Base-by-base conservation (phyloP, 352 stramenopile genomes). In the Pseudoperonospora humuli region DNA sequence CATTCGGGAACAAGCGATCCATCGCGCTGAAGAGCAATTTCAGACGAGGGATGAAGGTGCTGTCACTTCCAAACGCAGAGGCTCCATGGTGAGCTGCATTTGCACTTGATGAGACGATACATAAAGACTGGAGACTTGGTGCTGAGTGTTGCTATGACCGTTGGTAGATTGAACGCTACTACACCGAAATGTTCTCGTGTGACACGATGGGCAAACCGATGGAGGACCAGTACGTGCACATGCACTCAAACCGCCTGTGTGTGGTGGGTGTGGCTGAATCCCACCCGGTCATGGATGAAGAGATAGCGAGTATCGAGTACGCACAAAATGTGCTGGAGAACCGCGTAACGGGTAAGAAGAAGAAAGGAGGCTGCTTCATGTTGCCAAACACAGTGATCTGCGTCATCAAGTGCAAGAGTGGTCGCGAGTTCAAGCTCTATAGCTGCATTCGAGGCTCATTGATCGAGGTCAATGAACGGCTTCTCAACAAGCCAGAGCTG, bases 181-280 rank as follows among this genome's bases (percentile, higher is more conserved):
- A 93, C 57, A 93, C 78, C 24, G 58, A 89, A 52, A 61, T 93
- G 41, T 93, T 87, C 31, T 78, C 74, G 28, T 86, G 75, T 44
- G 76, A 93, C 55, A 79, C 70, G 19, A 88, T 82, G 70, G 66
- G 66, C 47, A 76, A 78, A 39, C 39, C 55, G 7, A 44, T 55
- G 45, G 73, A 93, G 48, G 81, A 93, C 53, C 78, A 91, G 42
- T 91, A 85, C 58, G 76, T 93, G 44, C 78, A 93, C 62, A 93
- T 93, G 81, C 81, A 93, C 65, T 90, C 81, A 31, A 93, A 93
- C 45, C 77, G 81, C 4, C 64, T 91, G n/a, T 89, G 81, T 45
- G 75, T 93, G 18, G 74, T 85, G 7, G 81, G 81, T 33, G 67
- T 86, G 29, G 77, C 80, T 2, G 65, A 61, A 24, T 75, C 71